phyloP scores from a whole-genome alignment of 345 rosid species.

The Bretschneidera sinensis region DNA sequence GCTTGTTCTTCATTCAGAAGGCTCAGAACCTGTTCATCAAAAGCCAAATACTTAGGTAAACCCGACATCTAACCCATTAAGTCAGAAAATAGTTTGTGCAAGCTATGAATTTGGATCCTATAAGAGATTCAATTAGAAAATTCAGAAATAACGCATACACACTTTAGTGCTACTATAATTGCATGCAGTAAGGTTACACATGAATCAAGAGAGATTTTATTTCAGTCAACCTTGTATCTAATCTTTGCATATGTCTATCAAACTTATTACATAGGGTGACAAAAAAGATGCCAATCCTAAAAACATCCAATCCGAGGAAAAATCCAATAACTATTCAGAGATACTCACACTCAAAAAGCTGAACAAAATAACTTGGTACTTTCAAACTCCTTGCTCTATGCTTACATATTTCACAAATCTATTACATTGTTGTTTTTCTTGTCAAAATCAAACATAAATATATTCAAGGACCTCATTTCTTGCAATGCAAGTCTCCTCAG shows the following conservation, averaged over 20 bases:
- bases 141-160: background rate
- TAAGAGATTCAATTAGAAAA: no score
- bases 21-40: conserved; percentile 58
- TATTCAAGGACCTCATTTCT: background rate
- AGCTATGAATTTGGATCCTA: conserved; percentile 2
- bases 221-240: no score
- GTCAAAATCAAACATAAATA: no score
- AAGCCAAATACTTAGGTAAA: conserved; percentile 5
- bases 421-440: no score
- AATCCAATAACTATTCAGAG: background rate
- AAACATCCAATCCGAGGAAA: background rate
- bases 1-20: conserved; percentile 59
- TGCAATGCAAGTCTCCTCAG: background rate
- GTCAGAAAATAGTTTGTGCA: conserved; percentile 3
- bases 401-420: background rate
- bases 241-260: background rate
- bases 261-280: background rate
- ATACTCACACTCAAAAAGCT: no score
- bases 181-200: background rate
- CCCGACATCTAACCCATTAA: background rate
- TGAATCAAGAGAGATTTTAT: background rate
- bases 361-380: background rate
- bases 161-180: background rate
- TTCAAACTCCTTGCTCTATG: background rate
- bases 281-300: background rate